Evolutionary conservation across 305 asterid genomes (phyloP).

Genomic region (Ilex paraguariensis): DNA sequence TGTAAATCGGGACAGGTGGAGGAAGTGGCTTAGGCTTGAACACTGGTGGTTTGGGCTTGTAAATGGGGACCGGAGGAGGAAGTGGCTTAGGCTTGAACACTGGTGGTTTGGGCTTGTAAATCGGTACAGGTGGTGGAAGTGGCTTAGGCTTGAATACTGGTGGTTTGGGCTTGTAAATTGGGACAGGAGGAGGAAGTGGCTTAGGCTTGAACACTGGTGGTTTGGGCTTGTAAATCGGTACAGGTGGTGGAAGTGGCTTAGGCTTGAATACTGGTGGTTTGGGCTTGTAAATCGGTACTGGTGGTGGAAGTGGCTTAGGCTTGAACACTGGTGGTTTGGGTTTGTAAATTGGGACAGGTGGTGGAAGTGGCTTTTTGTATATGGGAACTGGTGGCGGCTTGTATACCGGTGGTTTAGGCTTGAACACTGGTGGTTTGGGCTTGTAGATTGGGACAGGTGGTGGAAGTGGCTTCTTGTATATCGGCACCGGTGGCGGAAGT

Average conservation of each 20-base stretch:
- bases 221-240: constrained; percentile 8
- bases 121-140: constrained; percentile 25
- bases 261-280: constrained; percentile 17
- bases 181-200: not conserved
- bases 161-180: constrained; percentile 4
- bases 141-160: constrained; percentile 22
- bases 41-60: constrained; percentile 3
- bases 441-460: constrained; percentile 3
- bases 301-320: constrained; percentile 20
- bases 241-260: constrained; percentile 14
- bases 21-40: constrained; percentile 15
- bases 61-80: not conserved
- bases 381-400: constrained; percentile 20
- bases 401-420: too few species aligned
- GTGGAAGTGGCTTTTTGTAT: constrained; percentile 19
- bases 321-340: not conserved
- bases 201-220: not conserved
- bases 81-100: not conserved
- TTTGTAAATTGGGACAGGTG: constrained; percentile 17
- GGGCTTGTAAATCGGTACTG: constrained; percentile 11
- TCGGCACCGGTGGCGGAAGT: not conserved
- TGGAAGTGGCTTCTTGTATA: not conserved
- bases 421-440: too few species aligned
- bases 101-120: constrained; percentile 17
- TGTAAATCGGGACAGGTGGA: constrained; percentile 22